A percentile compares a stretch with the other conserved stretches of the same genome.
phyloP scores from a whole-genome alignment of 495 filamentous ascomycete species.

The Chaetomidium leptoderma region DNA sequence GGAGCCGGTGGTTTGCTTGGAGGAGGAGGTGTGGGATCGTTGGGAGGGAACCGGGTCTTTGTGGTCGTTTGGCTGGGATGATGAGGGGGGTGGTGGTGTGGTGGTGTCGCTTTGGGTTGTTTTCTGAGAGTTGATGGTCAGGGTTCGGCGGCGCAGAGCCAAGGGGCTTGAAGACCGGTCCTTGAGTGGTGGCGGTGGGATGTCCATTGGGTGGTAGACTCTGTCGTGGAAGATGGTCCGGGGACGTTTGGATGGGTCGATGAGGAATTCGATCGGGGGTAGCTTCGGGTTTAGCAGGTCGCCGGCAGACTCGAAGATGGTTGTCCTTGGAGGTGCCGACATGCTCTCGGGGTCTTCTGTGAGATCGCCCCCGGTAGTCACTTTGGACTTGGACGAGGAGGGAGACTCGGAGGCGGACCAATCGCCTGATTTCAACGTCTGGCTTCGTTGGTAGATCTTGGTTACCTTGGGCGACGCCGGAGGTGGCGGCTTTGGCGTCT shows the following conservation, averaged over 20 bases:
- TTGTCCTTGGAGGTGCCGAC: constrained; percentile 80
- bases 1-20: not conserved
- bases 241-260: constrained; percentile 75
- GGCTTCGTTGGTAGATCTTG: constrained; percentile 75
- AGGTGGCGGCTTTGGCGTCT: constrained; percentile 33
- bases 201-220: constrained; percentile 88
- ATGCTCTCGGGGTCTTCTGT: constrained; percentile 40
- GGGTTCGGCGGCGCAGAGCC: constrained; percentile 30
- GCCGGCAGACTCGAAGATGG: constrained; percentile 88
- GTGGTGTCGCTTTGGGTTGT: constrained; percentile 12
- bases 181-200: constrained; percentile 71
- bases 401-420: constrained; percentile 35
- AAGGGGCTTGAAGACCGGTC: constrained; percentile 46
- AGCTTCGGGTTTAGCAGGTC: constrained; percentile 88
- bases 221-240: constrained; percentile 96
- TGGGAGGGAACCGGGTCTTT: constrained; percentile 32
- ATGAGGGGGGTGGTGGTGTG: constrained; percentile 19
- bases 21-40: not conserved
- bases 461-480: constrained; percentile 46
- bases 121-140: constrained; percentile 13
- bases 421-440: constrained; percentile 55
- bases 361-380: constrained; percentile 43
- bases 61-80: constrained; percentile 17
- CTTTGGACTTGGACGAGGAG: constrained; percentile 36
- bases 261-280: constrained; percentile 71